These are phyloP conservation scores for Pascua guehoae DNA, from an alignment of 1,284 basidiomycete genomes.

Conservation along the genomic window DNA sequence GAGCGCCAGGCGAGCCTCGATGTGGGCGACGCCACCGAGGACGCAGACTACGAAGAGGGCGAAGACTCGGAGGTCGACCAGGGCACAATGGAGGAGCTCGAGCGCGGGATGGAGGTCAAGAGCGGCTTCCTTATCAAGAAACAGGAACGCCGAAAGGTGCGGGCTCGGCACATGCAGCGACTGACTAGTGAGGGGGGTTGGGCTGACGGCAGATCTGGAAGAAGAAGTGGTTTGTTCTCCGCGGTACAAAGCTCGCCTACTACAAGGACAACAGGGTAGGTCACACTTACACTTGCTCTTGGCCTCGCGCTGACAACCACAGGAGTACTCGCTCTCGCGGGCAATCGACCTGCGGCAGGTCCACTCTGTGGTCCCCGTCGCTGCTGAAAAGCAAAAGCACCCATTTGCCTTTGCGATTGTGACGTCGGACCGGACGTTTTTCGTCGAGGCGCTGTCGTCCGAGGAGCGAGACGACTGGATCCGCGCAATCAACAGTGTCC, in stretches of 20 bases:
- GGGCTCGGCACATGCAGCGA: constrained; percentile 26
- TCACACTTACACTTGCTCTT: not conserved
- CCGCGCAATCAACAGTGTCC: constrained; percentile 70
- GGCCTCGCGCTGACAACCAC: constrained; percentile 3
- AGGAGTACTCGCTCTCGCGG: constrained; percentile 85
- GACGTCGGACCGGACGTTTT: constrained; percentile 86
- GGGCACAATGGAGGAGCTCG: constrained; percentile 50
- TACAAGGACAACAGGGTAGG: constrained; percentile 79
- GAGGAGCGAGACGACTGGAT: constrained; percentile 83
- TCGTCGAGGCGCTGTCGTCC: constrained; percentile 72
- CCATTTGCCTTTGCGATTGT: constrained; percentile 88
- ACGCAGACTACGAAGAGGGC: constrained; percentile 52
- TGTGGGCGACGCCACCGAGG: constrained; percentile 51
- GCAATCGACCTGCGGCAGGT: constrained; percentile 85
- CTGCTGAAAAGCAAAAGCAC: constrained; percentile 73
- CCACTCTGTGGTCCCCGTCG: constrained; percentile 82
- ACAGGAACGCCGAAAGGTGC: constrained; percentile 90
- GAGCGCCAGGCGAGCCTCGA: constrained; percentile 12
- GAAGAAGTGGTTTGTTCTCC: constrained; percentile 96
- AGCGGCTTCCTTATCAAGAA: constrained; percentile 92
- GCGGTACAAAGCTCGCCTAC: constrained; percentile 86
- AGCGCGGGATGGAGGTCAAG: constrained; percentile 74
- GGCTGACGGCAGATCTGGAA: constrained; percentile 62
- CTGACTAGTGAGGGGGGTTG: not conserved
- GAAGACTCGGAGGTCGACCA: constrained; percentile 64